A percentile compares a stretch with the other conserved stretches of the same genome.
These are phyloP conservation scores for Scheffersomyces titani DNA, from an alignment of 1,139 yeast genomes.

Conservation along the genomic window DNA sequence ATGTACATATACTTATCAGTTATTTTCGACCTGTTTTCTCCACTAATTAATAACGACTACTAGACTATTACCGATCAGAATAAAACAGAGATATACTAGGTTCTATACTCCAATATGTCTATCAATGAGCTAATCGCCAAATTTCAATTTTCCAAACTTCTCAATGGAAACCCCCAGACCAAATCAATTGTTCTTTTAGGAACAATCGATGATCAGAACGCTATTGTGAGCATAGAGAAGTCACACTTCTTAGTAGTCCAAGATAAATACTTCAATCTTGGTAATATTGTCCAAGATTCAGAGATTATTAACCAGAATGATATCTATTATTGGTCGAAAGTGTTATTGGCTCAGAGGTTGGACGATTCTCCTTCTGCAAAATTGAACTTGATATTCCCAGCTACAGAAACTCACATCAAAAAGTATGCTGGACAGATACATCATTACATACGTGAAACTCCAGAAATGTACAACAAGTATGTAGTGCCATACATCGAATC, in stretches of 20 bases:
- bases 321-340: slow-evolving; percentile 80
- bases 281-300: slow-evolving; percentile 32
- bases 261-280: slow-evolving; percentile 17
- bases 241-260: slow-evolving; percentile 50
- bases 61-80: neutral
- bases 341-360: slow-evolving; percentile 50
- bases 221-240: slow-evolving; percentile 76
- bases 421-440: slow-evolving; percentile 63
- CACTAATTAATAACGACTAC: no score
- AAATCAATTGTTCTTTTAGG: slow-evolving; percentile 72
- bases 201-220: slow-evolving; percentile 53
- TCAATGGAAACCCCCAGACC: slow-evolving; percentile 61
- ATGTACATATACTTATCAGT: neutral
- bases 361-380: slow-evolving; percentile 62
- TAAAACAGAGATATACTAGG: neutral
- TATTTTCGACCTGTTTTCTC: neutral
- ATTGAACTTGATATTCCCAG: slow-evolving; percentile 82
- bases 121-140: slow-evolving; percentile 22
- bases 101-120: slow-evolving; percentile 5
- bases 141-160: slow-evolving; percentile 44
- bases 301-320: slow-evolving; percentile 67
- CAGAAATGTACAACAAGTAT: slow-evolving; percentile 60
- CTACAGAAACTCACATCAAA: slow-evolving; percentile 79
- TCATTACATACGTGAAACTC: slow-evolving; percentile 77
- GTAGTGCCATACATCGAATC: slow-evolving; percentile 78